phyloP scores from a whole-genome alignment of 306 rosid species.

The Ziziphus jujuba region DNA sequence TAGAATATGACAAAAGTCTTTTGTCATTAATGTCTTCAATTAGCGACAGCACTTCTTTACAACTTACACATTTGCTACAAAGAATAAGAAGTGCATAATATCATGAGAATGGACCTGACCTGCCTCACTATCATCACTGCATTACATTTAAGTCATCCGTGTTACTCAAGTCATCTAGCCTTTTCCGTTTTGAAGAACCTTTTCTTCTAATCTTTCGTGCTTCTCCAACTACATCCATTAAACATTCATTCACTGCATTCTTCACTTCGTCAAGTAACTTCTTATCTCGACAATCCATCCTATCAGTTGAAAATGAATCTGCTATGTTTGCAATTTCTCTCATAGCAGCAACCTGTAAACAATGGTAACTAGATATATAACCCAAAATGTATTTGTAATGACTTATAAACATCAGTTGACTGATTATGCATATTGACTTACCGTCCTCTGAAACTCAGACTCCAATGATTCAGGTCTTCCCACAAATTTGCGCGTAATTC shows the following conservation, averaged over 20 bases:
- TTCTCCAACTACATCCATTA: conserved; percentile 60
- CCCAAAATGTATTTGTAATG: conserved; percentile 1
- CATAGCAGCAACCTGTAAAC: conserved; percentile 59
- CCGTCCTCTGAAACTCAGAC: conserved; percentile 73
- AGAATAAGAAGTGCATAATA: background rate
- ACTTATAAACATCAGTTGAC: conserved; percentile 2
- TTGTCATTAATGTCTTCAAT: background rate
- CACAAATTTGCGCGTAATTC: conserved; percentile 58
- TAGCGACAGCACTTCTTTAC: background rate
- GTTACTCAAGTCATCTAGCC: conserved; percentile 23
- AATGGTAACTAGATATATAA: background rate
- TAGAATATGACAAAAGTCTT: background rate
- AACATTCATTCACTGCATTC: conserved; percentile 52
- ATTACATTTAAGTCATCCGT: background rate
- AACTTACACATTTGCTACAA: conserved; percentile 1
- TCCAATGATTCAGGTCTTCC: conserved; percentile 73
- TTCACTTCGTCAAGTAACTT: conserved; percentile 59
- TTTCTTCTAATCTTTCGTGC: conserved; percentile 49
- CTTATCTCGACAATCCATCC: conserved; percentile 59
- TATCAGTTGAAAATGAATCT: conserved; percentile 52
- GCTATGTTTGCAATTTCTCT: conserved; percentile 65
- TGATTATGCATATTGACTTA: conserved; percentile 31
- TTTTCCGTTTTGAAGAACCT: conserved; percentile 58
- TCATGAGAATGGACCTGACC: too few relatives aligned
- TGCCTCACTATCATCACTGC: background rate